Percentiles rank a stretch among this genome's conserved stretches.
Evolutionary conservation across 257 asterid species (phyloP).

Genomic region (Haberlea rhodopensis): DNA sequence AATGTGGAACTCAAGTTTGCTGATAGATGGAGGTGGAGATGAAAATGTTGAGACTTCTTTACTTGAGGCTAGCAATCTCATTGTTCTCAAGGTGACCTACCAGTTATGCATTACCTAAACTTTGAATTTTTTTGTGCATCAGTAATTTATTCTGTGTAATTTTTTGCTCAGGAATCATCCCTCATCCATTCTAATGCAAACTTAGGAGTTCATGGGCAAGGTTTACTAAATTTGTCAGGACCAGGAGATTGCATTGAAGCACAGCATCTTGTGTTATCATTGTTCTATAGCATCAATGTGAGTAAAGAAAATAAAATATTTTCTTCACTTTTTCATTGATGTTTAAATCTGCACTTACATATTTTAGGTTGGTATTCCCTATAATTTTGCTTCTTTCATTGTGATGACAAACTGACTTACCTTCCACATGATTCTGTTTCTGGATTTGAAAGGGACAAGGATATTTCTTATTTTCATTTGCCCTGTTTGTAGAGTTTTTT

Average conservation of each 20-base stretch:
- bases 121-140: neutral
- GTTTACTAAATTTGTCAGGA: slow-evolving; percentile 82
- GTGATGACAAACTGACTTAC: neutral
- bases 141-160: slow-evolving; percentile 20
- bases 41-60: slow-evolving; percentile 90
- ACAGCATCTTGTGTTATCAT: slow-evolving; percentile 79
- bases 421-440: neutral
- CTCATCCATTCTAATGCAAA: slow-evolving; percentile 92
- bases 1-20: slow-evolving; percentile 94
- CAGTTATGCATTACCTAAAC: slow-evolving; percentile 16
- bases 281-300: slow-evolving; percentile 89
- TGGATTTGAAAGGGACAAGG: slow-evolving; percentile 5
- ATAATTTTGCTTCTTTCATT: slow-evolving; percentile 8
- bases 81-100: slow-evolving; percentile 80
- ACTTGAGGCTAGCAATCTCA: slow-evolving; percentile 97
- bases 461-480: slow-evolving; percentile 2
- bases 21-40: slow-evolving; percentile 99
- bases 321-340: neutral
- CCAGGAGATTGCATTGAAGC: slow-evolving; percentile 97
- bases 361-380: slow-evolving; percentile 1
- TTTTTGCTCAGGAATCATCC: slow-evolving; percentile 67
- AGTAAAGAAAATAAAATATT: slow-evolving; percentile 34
- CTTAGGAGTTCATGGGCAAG: slow-evolving; percentile 97
- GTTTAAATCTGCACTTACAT: neutral
- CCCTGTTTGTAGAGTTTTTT: neutral